Conservation (phyloP, 2,329 filamentous ascomycete species). For the Clarireedia paspali region DNA sequence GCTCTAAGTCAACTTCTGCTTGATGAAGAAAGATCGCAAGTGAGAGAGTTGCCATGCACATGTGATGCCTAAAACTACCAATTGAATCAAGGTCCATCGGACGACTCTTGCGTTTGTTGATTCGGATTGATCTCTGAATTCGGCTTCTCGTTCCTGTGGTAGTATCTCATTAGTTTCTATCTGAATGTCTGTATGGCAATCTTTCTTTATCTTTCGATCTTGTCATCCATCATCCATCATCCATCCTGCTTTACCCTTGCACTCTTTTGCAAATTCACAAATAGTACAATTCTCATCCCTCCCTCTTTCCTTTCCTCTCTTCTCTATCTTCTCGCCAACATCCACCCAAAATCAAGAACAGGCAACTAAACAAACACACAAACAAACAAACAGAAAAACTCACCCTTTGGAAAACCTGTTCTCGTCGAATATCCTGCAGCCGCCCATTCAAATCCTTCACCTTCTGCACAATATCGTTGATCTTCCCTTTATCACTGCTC, state of each 20-base stretch:
- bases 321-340: too few relatives aligned
- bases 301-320: too few relatives aligned
- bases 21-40: constrained; percentile 96
- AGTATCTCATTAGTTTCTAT: not conserved
- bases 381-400: constrained; percentile 20
- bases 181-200: not conserved
- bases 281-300: too few relatives aligned
- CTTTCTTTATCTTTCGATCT: not conserved
- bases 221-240: too few relatives aligned
- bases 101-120: constrained; percentile 85
- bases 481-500: constrained; percentile 86
- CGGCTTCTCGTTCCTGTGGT: constrained; percentile 81
- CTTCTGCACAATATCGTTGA: constrained; percentile 80
- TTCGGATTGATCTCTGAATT: constrained; percentile 97
- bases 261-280: too few relatives aligned
- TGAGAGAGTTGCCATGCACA: constrained; percentile 98
- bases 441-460: constrained; percentile 84
- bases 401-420: constrained; percentile 95
- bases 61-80: constrained; percentile 74
- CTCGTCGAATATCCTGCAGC: constrained; percentile 79
- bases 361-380: too few relatives aligned
- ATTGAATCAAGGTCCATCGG: constrained; percentile 87
- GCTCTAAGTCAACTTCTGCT: constrained; percentile 90
- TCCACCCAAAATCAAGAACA: too few relatives aligned
- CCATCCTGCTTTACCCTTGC: too few relatives aligned